These are phyloP conservation scores for Diaporthe sp. DNA, from an alignment of 2,329 filamentous ascomycete species.

Conservation along the genomic window DNA sequence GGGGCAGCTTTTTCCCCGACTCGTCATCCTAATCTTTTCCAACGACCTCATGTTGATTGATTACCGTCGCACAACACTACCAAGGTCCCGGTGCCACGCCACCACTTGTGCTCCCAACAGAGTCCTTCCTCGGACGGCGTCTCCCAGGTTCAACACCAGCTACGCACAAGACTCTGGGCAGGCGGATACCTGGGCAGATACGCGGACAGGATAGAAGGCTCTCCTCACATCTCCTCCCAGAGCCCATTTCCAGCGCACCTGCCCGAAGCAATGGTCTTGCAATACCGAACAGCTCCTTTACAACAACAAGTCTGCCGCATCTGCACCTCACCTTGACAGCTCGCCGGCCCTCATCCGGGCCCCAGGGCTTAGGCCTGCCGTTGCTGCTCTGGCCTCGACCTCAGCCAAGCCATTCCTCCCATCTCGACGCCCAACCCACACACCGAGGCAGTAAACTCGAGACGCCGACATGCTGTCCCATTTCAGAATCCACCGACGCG, in stretches of 20 bases:
- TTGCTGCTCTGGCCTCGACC: slow-evolving; percentile 24
- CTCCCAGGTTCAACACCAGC: background rate
- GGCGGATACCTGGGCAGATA: background rate
- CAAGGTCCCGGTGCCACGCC: background rate
- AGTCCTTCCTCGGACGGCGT: background rate
- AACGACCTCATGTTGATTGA: slow-evolving; percentile 25
- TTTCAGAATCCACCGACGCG: slow-evolving; percentile 68
- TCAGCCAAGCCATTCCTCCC: slow-evolving; percentile 8
- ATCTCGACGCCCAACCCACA: slow-evolving; percentile 7
- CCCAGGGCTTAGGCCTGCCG: slow-evolving; percentile 3
- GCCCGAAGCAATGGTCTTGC: slow-evolving; percentile 31
- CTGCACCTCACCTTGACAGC: slow-evolving; percentile 20
- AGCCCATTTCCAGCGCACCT: background rate
- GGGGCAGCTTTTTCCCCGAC: slow-evolving; percentile 16
- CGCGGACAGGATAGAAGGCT: background rate
- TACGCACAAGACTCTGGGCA: background rate
- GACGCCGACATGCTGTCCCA: slow-evolving; percentile 33
- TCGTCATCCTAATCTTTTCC: slow-evolving; percentile 16
- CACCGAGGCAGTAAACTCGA: slow-evolving; percentile 5
- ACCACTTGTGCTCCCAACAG: background rate
- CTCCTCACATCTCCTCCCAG: background rate
- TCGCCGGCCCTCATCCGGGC: slow-evolving; percentile 25
- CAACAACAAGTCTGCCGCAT: slow-evolving; percentile 15
- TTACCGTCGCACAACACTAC: background rate
- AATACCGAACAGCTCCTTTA: background rate